These are phyloP conservation scores for Emergomyces orientalis DNA, from an alignment of 2,329 filamentous ascomycete genomes.

Conservation along the genomic window DNA sequence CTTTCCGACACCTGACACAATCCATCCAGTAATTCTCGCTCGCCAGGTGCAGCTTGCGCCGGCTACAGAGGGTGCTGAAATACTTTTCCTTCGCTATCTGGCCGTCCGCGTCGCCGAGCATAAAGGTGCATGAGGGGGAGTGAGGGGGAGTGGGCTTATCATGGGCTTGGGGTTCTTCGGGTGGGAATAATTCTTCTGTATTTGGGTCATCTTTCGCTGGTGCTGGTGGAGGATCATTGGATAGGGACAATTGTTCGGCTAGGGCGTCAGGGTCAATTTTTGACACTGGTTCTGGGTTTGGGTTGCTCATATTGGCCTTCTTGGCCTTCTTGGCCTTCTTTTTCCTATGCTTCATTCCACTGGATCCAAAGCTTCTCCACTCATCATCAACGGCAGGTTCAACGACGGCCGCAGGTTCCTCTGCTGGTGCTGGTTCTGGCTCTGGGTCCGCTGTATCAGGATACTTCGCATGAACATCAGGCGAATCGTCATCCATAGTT, in stretches of 20 bases:
- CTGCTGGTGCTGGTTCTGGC: not conserved
- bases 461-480: too few relatives aligned
- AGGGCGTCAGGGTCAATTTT: too few relatives aligned
- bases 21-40: not conserved
- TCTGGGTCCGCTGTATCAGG: not conserved
- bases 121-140: too few relatives aligned
- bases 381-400: not conserved
- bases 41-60: not conserved
- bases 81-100: not conserved
- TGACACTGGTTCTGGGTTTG: not conserved
- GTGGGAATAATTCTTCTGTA: not conserved
- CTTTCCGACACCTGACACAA: not conserved
- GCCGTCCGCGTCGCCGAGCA: not conserved
- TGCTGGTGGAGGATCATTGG: not conserved
- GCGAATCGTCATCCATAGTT: not conserved
- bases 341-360: not conserved
- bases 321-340: not conserved
- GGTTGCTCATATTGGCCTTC: not conserved
- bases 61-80: not conserved
- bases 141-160: not conserved
- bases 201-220: too few relatives aligned
- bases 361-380: not conserved
- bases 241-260: not conserved
- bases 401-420: not conserved
- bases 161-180: not conserved